phyloP scores from a whole-genome alignment of 2,329 filamentous ascomycete genomes.

The Ascosphaera acerosa region DNA sequence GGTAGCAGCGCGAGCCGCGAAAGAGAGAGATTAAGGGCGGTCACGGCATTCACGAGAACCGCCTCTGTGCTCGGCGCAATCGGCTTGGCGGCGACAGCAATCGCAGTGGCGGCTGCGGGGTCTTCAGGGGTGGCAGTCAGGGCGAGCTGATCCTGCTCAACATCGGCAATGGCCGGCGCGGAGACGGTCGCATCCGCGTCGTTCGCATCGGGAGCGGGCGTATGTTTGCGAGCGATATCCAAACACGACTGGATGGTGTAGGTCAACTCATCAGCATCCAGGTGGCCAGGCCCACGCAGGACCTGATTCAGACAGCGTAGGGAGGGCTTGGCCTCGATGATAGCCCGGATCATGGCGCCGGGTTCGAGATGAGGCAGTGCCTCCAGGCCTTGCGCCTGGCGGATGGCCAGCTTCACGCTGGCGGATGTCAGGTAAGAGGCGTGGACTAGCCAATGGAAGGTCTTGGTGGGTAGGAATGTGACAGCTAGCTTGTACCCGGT shows the following conservation, averaged over 20 bases:
- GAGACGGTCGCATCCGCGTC: too few relatives aligned
- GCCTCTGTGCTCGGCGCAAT: slow-evolving; percentile 3
- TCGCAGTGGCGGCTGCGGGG: too few relatives aligned
- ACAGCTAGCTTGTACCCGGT: slow-evolving; percentile 11
- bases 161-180: too few relatives aligned
- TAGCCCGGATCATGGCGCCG: slow-evolving; percentile 16
- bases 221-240: slow-evolving; percentile 14
- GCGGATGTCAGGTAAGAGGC: slow-evolving; percentile 15
- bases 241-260: slow-evolving; percentile 17
- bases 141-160: too few relatives aligned
- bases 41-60: slow-evolving; percentile 14
- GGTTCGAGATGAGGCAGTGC: slow-evolving; percentile 15
- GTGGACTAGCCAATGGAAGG: slow-evolving; percentile 18
- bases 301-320: slow-evolving; percentile 15
- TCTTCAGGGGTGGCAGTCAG: too few relatives aligned
- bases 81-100: too few relatives aligned
- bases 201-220: slow-evolving; percentile 12
- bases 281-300: slow-evolving; percentile 12
- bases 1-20: slow-evolving; percentile 15
- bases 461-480: slow-evolving; percentile 14
- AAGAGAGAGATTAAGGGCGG: slow-evolving; percentile 15
- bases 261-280: slow-evolving; percentile 17
- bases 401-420: slow-evolving; percentile 18
- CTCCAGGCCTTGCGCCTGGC: slow-evolving; percentile 12
- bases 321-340: slow-evolving; percentile 17